Evolutionary conservation across 169 alveolate genomes (phyloP).

Genomic region (Plasmodium gallinaceum): DNA sequence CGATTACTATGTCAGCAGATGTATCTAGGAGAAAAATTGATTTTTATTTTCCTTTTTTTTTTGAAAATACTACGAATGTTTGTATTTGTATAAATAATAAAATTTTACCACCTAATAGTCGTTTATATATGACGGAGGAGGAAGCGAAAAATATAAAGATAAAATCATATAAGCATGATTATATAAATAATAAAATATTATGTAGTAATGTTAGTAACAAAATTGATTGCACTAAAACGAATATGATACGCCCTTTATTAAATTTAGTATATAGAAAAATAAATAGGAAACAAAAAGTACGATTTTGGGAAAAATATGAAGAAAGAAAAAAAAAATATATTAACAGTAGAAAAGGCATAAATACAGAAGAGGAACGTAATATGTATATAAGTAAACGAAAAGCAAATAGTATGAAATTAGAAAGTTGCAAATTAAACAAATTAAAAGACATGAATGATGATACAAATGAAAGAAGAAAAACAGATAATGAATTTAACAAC

Average conservation of each 20-base stretch:
- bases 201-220: conserved; percentile 80
- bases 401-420: not conserved
- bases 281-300: conserved; percentile 48
- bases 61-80: conserved; percentile 82
- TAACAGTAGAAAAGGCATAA: not conserved
- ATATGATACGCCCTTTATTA: conserved; percentile 74
- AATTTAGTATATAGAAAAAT: conserved; percentile 71
- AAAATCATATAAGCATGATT: conserved; percentile 79
- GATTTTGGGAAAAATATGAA: conserved; percentile 75
- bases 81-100: conserved; percentile 79
- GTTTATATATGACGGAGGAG: conserved; percentile 84
- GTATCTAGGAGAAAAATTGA: conserved; percentile 82
- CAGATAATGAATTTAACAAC: not conserved
- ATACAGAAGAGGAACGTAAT: not conserved
- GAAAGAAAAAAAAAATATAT: conserved; percentile 24
- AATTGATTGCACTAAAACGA: conserved; percentile 81
- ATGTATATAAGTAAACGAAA: not conserved
- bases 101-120: conserved; percentile 80
- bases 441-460: not conserved
- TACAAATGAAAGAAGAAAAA: not conserved
- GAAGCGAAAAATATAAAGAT: conserved; percentile 78
- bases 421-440: too few relatives aligned
- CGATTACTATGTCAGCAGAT: conserved; percentile 80
- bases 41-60: conserved; percentile 81
- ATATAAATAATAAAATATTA: conserved; percentile 73